Conservation (phyloP, 148 eudicot species). For the Persicaria tinctoria region DNA sequence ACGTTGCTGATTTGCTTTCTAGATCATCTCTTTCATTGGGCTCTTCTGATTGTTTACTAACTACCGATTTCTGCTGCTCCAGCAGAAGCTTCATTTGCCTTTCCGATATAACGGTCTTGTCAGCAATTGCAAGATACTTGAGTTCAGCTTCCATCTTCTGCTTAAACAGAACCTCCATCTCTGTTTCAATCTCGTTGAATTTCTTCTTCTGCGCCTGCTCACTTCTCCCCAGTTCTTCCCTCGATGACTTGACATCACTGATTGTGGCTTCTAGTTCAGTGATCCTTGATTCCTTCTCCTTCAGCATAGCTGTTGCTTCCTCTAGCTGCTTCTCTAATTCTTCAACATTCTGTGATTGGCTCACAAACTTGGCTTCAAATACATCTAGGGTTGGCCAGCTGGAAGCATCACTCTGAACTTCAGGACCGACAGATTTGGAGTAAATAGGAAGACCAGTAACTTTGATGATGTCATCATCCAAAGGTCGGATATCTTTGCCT, state of each 20-base stretch:
- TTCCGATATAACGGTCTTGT: slow-evolving; percentile 22
- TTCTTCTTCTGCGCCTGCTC: slow-evolving; percentile 17
- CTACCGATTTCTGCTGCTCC: slow-evolving; percentile 33
- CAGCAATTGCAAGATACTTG: slow-evolving; percentile 44
- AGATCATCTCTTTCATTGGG: slow-evolving; percentile 16
- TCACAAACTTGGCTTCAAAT: neutral
- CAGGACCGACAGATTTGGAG: neutral
- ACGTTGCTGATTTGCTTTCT: slow-evolving; percentile 26
- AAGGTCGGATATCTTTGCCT: slow-evolving; percentile 9
- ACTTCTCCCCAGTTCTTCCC: slow-evolving; percentile 13
- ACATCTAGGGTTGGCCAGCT: neutral
- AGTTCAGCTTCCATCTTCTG: slow-evolving; percentile 71
- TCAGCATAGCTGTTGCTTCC: slow-evolving; percentile 32
- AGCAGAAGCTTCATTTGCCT: slow-evolving; percentile 27
- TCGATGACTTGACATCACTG: slow-evolving; percentile 13
- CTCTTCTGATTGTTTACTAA: slow-evolving; percentile 24
- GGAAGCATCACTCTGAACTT: neutral
- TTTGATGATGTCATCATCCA: neutral
- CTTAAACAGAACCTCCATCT: slow-evolving; percentile 46
- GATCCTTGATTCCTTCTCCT: slow-evolving; percentile 31
- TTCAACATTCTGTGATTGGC: slow-evolving; percentile 22
- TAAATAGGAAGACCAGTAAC: neutral
- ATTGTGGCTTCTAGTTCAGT: slow-evolving; percentile 33
- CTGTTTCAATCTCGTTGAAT: slow-evolving; percentile 34
- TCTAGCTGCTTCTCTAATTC: slow-evolving; percentile 43